phyloP scores from a whole-genome alignment of 208 protist species.

The Naegleria gruberi region DNA sequence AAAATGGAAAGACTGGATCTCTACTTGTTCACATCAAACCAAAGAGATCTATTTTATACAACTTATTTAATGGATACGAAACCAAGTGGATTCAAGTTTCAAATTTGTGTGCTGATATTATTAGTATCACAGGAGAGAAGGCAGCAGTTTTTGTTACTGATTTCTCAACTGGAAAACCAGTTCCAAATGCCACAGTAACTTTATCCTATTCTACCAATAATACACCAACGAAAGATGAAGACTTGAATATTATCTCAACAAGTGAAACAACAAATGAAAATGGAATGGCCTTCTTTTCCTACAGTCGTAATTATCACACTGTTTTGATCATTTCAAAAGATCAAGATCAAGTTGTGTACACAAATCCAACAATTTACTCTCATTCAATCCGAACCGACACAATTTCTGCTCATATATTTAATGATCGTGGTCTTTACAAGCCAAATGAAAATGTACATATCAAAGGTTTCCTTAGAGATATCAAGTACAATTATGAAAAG shows the following conservation, averaged over 20 bases:
- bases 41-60: neutral
- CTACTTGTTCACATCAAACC: neutral
- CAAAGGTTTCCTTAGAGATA: neutral
- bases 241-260: neutral
- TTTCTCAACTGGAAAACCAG: neutral
- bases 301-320: too few species aligned
- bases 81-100: neutral
- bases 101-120: neutral
- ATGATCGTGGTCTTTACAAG: slow-evolving; percentile 10
- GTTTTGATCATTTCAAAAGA: neutral
- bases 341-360: neutral
- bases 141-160: neutral
- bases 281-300: neutral
- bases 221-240: neutral
- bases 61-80: neutral
- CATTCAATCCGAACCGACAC: neutral
- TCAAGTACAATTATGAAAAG: neutral
- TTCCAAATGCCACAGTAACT: neutral
- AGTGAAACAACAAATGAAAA: neutral
- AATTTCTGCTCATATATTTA: neutral
- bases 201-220: neutral
- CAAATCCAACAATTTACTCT: neutral
- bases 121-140: neutral
- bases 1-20: neutral
- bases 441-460: slow-evolving; percentile 7